Evolutionary conservation across 371 early-diverging fungal species (phyloP), one percentile per base, ranked within the genome.

Genomic region (Syncephalastrum racemosum): DNA sequence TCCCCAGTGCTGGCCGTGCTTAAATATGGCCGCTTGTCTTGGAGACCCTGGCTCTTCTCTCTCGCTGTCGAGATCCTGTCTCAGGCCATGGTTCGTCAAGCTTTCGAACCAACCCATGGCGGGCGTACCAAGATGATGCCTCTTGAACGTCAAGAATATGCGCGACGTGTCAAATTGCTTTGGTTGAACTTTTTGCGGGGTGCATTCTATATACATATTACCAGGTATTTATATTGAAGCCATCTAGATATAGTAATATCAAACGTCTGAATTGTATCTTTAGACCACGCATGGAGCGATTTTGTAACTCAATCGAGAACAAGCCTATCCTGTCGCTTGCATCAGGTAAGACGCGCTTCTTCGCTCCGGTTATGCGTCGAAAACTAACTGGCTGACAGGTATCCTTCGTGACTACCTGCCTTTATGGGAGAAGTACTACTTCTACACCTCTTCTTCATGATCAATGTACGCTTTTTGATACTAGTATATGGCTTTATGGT

Each of bases 391-490:
- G 7, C 27, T 43, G 3, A 42, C 83, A 59, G 86, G 86, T 56
- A 83, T 90, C 40, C 66, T 94, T 41, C 81, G 82, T 36, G 96
- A 96, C 65, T 97, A 97, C 68, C 83, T 90, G 62, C 96, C 96
- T 4, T 78, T 97, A 43, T 96, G 95, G 94, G 91, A 97, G 75
- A 83, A 85, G 47, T 85, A 91, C 62, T 92, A 95, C 76, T 95
- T 94, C 64, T 93, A 94, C 68, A 93, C 73, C 16, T 74, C 75
- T 46, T 64, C 73, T 48, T 74, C 79, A 25, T 74, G 69, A 66
- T 27, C 27, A 27, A 27, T 27, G 27, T 27, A 27, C 4, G 27
- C 27, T 27, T 27, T 27, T 27, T 27, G 27, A 27, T 27, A 27
- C 7, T 6, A 27, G 27, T 27, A 27, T 27, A 27, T 3, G 27